These are phyloP conservation scores for Hemileccinum rubropunctum DNA, from an alignment of 768 basidiomycete species.

Conservation along the genomic window DNA sequence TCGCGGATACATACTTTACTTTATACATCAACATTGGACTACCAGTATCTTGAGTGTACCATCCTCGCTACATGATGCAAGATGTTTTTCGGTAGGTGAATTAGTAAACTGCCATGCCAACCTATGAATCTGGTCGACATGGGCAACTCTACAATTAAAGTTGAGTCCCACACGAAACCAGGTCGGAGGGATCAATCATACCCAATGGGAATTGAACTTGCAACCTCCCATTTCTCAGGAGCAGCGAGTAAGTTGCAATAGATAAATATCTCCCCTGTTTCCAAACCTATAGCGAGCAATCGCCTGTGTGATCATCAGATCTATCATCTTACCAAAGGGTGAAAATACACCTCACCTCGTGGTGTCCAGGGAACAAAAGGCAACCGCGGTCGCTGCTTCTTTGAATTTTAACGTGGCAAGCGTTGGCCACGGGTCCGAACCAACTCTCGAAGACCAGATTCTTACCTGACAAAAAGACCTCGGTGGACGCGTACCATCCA, in stretches of 20 bases:
- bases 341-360: slow-evolving; percentile 38
- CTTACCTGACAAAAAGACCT: slow-evolving; percentile 57
- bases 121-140: slow-evolving; percentile 75
- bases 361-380: slow-evolving; percentile 45
- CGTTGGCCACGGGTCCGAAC: slow-evolving; percentile 50
- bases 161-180: not conserved
- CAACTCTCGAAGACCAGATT: slow-evolving; percentile 58
- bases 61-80: slow-evolving; percentile 93
- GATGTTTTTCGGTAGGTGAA: slow-evolving; percentile 36
- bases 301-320: slow-evolving; percentile 35
- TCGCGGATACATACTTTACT: slow-evolving; percentile 39
- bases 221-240: slow-evolving; percentile 45
- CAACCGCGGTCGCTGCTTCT: slow-evolving; percentile 83
- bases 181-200: slow-evolving; percentile 33
- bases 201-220: slow-evolving; percentile 48
- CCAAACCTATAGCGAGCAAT: slow-evolving; percentile 78
- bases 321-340: not conserved
- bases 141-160: slow-evolving; percentile 52
- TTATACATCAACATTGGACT: slow-evolving; percentile 53
- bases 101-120: slow-evolving; percentile 71
- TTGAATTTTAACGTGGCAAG: slow-evolving; percentile 62
- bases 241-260: slow-evolving; percentile 41
- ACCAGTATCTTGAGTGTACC: slow-evolving; percentile 79
- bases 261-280: slow-evolving; percentile 72
- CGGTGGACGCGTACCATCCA: not conserved